These are phyloP conservation scores for Rhododendron ferrugineum DNA, from an alignment of 148 eudicot species.

Conservation along the genomic window DNA sequence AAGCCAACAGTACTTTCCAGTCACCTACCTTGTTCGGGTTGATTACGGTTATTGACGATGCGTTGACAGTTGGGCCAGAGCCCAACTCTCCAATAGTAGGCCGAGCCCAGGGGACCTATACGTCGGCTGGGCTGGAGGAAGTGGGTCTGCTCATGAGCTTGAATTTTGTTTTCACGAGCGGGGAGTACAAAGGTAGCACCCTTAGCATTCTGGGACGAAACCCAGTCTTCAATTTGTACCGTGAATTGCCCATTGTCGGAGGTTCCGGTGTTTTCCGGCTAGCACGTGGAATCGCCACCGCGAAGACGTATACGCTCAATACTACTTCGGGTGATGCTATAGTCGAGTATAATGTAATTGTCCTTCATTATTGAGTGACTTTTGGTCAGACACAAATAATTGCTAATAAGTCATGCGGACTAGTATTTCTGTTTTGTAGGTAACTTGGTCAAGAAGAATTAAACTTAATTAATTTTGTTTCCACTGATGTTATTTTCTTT, in stretches of 20 bases:
- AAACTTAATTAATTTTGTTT: no score
- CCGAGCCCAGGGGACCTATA: constrained; percentile 20
- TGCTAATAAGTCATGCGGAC: neutral
- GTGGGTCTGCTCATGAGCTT: constrained; percentile 15
- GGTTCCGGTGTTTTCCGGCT: constrained; percentile 40
- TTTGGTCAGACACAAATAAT: neutral
- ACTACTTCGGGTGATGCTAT: constrained; percentile 4
- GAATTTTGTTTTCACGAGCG: constrained; percentile 21
- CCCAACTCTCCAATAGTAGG: constrained; percentile 15
- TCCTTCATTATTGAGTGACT: constrained; percentile 18
- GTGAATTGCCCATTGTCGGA: constrained; percentile 40
- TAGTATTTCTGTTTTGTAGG: no score
- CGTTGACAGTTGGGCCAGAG: constrained; percentile 17
- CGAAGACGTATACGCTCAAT: constrained; percentile 24
- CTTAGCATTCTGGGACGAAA: constrained; percentile 26
- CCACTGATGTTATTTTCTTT: no score
- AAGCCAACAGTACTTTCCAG: neutral
- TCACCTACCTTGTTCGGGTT: constrained; percentile 7
- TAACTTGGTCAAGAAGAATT: no score
- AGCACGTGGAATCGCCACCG: constrained; percentile 25
- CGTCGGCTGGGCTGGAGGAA: constrained; percentile 9
- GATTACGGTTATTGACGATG: constrained; percentile 7
- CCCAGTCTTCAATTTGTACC: constrained; percentile 6
- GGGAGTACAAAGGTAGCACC: constrained; percentile 32
- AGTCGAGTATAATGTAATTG: constrained; percentile 5